These are phyloP conservation scores for Acidomyces sp. DNA, from an alignment of 495 filamentous ascomycete genomes.

Conservation along the genomic window DNA sequence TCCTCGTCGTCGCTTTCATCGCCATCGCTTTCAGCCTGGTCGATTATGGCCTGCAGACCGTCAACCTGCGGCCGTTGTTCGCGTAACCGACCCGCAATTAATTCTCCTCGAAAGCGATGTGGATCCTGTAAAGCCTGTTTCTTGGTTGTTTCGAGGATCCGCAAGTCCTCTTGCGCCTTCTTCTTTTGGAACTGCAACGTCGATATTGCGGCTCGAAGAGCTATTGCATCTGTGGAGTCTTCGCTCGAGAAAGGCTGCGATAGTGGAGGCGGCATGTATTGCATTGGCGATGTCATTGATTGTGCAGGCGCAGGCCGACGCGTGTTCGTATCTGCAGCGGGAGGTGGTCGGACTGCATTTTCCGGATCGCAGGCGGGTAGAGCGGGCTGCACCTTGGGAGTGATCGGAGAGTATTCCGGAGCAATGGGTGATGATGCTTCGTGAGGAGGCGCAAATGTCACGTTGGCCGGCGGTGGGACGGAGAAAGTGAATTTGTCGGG, in stretches of 20 bases:
- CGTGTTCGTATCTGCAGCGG: neutral
- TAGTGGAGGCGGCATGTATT: slow-evolving; percentile 38
- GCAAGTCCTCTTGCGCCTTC: slow-evolving; percentile 59
- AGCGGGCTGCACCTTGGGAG: slow-evolving; percentile 15
- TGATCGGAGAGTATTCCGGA: slow-evolving; percentile 16
- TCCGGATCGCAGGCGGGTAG: slow-evolving; percentile 2
- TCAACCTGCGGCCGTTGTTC: slow-evolving; percentile 21
- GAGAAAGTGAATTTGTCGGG: slow-evolving; percentile 4
- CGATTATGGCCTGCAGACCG: slow-evolving; percentile 25
- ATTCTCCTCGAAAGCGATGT: slow-evolving; percentile 48
- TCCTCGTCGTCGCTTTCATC: slow-evolving; percentile 29
- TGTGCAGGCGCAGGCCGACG: neutral
- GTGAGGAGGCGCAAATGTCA: neutral
- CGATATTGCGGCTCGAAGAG: slow-evolving; percentile 63
- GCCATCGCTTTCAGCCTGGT: slow-evolving; percentile 26
- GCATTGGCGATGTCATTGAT: slow-evolving; percentile 1
- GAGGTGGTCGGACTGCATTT: neutral
- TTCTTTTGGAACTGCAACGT: slow-evolving; percentile 72
- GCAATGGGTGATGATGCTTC: slow-evolving; percentile 4
- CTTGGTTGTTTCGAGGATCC: slow-evolving; percentile 49
- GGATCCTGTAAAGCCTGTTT: slow-evolving; percentile 53
- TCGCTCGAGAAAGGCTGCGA: slow-evolving; percentile 59
- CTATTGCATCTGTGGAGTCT: slow-evolving; percentile 71
- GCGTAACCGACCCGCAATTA: slow-evolving; percentile 42
- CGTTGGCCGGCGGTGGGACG: slow-evolving; percentile 2